phyloP scores from a whole-genome alignment of 2,329 filamentous ascomycete genomes.

The Phialemoniopsis sp. region DNA sequence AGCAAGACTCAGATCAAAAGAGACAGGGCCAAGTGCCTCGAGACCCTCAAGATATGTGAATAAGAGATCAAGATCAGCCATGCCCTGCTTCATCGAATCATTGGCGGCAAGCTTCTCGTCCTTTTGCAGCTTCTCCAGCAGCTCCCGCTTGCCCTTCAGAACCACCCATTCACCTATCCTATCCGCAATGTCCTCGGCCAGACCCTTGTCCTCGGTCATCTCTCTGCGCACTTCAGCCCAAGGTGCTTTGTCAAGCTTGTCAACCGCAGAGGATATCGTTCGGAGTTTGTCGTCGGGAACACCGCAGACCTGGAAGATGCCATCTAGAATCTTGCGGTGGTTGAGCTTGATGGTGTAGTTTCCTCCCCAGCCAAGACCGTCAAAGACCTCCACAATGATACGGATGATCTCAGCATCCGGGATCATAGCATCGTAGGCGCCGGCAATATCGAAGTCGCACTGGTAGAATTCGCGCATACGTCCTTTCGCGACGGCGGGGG shows the following conservation, averaged over 20 bases:
- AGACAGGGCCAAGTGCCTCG: slow-evolving; percentile 67
- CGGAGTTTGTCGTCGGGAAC: slow-evolving; percentile 85
- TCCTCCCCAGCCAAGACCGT: slow-evolving; percentile 69
- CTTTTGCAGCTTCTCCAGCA: slow-evolving; percentile 65
- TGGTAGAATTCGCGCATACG: slow-evolving; percentile 96
- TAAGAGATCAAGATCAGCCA: slow-evolving; percentile 76
- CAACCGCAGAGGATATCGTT: slow-evolving; percentile 86
- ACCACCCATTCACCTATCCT: slow-evolving; percentile 70
- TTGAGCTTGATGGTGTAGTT: slow-evolving; percentile 89
- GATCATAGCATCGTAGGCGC: slow-evolving; percentile 83
- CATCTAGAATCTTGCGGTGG: slow-evolving; percentile 90
- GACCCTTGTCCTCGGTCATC: slow-evolving; percentile 83
- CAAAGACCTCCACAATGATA: slow-evolving; percentile 82
- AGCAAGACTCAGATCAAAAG: slow-evolving; percentile 86
- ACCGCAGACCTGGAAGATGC: slow-evolving; percentile 86
- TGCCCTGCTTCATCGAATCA: slow-evolving; percentile 70
- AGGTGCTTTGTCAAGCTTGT: slow-evolving; percentile 91
- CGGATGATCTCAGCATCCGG: slow-evolving; percentile 86
- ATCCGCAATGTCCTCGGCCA: slow-evolving; percentile 73
- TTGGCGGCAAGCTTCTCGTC: slow-evolving; percentile 69
- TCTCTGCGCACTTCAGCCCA: slow-evolving; percentile 89
- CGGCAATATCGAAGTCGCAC: slow-evolving; percentile 95
- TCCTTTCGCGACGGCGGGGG: slow-evolving; percentile 74
- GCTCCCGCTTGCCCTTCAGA: slow-evolving; percentile 54
- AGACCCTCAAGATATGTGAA: slow-evolving; percentile 81